Evolutionary conservation across 768 basidiomycete genomes (phyloP).

Genomic region (Dentipellis fragilis): DNA sequence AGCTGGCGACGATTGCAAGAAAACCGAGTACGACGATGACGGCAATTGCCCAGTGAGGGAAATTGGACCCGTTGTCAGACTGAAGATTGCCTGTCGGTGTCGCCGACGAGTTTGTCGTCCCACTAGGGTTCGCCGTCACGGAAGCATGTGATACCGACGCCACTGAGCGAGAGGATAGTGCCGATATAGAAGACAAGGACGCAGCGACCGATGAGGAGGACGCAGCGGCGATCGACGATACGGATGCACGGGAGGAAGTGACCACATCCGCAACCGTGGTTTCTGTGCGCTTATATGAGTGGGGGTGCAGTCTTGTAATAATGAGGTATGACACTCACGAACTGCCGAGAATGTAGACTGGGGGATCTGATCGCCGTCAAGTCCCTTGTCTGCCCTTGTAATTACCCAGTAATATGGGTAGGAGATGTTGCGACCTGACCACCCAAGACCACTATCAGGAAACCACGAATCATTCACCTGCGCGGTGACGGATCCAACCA

Average conservation of each 20-base stretch:
- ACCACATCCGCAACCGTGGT: slow-evolving; percentile 70
- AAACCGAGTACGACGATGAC: slow-evolving; percentile 82
- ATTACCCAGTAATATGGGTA: slow-evolving; percentile 77
- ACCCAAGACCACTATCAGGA: slow-evolving; percentile 39
- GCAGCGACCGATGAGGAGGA: slow-evolving; percentile 16
- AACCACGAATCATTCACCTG: slow-evolving; percentile 74
- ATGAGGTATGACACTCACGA: slow-evolving; percentile 43
- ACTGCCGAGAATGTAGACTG: slow-evolving; percentile 73
- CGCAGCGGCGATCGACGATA: slow-evolving; percentile 30
- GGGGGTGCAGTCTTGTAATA: no score
- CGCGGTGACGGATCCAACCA: slow-evolving; percentile 41
- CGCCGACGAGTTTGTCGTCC: slow-evolving; percentile 2
- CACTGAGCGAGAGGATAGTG: slow-evolving; percentile 20
- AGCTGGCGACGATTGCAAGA: slow-evolving; percentile 64
- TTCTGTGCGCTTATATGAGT: slow-evolving; percentile 32
- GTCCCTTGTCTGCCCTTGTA: slow-evolving; percentile 42
- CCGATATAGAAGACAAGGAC: slow-evolving; percentile 14
- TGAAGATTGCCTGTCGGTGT: slow-evolving; percentile 32
- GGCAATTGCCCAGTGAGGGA: slow-evolving; percentile 89
- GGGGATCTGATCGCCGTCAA: slow-evolving; percentile 50
- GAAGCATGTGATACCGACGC: no score
- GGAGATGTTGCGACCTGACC: slow-evolving; percentile 37
- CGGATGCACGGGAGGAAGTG: slow-evolving; percentile 36
- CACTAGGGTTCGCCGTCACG: slow-evolving; percentile 4
- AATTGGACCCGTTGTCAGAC: slow-evolving; percentile 28